Evolutionary conservation across 139 green algal genomes (phyloP), one percentile per base, ranked within the genome.

Genomic region (Astrephomene gubernaculifera): DNA sequence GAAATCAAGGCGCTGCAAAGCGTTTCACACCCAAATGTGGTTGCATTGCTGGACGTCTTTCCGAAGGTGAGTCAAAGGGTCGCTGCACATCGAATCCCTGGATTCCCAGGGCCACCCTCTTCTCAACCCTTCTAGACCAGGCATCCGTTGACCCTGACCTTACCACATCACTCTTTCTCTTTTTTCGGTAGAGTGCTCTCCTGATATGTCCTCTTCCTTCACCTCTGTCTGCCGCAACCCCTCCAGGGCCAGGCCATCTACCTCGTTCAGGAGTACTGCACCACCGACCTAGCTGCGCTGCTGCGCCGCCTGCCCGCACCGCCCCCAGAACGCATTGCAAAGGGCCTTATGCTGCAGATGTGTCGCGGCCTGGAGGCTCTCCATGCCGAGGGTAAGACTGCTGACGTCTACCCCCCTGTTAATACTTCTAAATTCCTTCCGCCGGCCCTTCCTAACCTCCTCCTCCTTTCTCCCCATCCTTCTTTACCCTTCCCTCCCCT

Each of bases 231-330:
- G 3, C 35, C 65, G 35, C 43, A 39, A 78, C 33, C 33, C 33
- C 65, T 29, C 64, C 64, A 86, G 79, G 87, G 87, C 71, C 78
- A 82, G 53, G 61, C 83, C 25, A 57, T 91, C 39, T 67, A 89
- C 76, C 70, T 91, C 38, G 87, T 89, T 3, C 82, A 85, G 41
- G 81, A 87, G 61, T 91, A 87, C 87, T 91, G 87, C 53, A 54
- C 57, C 53, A 85, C 69, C 22, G 87, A 91, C 71, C 83, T 91
- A 39, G 75, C 87, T 4, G 45, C 24, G 27, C 53, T 91, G 82
- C 45, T 89, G 43, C 49, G 61, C 24, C 9, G 38, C 5, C 53
- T 71, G 70, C 41, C 31, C 44, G 31, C 41, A 1, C 78, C 67
- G 8, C 52, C 87, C 17, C 78, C 61, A 17, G 83, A 88, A 71